Evolutionary conservation across 768 basidiomycete species (phyloP), one percentile per base, ranked within the genome.

Genomic region (Paxillus involutus): DNA sequence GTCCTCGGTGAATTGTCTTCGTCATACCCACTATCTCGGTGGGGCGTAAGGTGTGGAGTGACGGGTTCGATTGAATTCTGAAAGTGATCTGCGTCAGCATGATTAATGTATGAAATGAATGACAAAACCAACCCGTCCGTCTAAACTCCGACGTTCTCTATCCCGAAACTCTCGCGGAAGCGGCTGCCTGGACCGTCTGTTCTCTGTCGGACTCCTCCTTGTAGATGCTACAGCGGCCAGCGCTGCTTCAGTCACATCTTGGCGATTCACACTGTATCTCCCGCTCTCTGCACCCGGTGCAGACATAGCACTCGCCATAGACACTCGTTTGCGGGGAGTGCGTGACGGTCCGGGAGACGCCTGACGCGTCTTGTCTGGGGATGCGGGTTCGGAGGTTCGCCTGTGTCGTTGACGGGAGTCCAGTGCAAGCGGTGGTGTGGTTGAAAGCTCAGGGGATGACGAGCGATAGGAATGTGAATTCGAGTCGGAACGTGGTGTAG

Each of bases 181-280:
- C 1, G 81, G 79, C 33, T 81, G 80, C 30, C 56, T 75, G 61
- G 66, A 78, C 76, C 59, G 82, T 75, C 58, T 70, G 33, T 58
- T 64, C 58, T 70, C 65, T 51, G 71, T 73, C 10, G 81, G 80
- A 58, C 81, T 83, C 51, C 77, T 72, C 54, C 84, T 72, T 26
- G 82, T 77, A 3, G 80, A 79, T 5, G 83, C 80, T 40, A 85
- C 80, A 33, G 85, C 81, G 42, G 80, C 83, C 57, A 88, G 66
- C 44, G 86, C 85, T 50, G 83, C 78, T 26, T 77, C 75, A 2
- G 79, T 77, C 32, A 86, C 72, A 60, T 81, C 76, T 16, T 64
- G 60, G 17, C 62, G 59, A 17, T 59, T 61, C 40, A 58, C 56
- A 49, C 50, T 47, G 24, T 67, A 64, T 47, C 54, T 64, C 53